Conservation (phyloP, 345 rosid genomes). For the Populus deltoides region DNA sequence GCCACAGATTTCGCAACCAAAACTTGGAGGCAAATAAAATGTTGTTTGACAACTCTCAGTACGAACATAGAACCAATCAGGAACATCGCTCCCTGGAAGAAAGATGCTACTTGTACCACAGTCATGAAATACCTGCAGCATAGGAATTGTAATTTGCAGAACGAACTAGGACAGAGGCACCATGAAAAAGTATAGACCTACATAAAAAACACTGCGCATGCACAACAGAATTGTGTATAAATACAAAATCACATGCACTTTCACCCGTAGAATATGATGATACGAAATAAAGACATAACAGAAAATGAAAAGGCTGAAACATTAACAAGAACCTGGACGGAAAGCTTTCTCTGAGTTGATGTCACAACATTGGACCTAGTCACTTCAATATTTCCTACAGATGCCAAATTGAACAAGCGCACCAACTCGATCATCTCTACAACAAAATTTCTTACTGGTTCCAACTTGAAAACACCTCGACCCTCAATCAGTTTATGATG, state of each 20-base stretch:
- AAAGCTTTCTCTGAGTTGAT: not conserved
- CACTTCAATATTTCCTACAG: not conserved
- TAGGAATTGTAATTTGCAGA: too few species aligned
- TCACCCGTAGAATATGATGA: not conserved
- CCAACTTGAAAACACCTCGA: conserved; percentile 9
- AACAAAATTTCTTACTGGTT: not conserved
- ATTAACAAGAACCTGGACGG: conserved; percentile 14
- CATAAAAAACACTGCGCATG: not conserved
- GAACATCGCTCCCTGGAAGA: conserved; percentile 21
- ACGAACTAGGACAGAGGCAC: too few species aligned
- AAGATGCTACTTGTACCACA: conserved; percentile 16
- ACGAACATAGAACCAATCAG: conserved; percentile 3
- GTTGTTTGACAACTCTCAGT: not conserved
- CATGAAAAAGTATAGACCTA: too few species aligned
- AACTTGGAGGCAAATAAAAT: not conserved
- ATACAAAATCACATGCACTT: too few species aligned
- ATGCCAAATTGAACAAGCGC: not conserved
- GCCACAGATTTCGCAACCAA: conserved; percentile 4
- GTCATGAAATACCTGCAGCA: conserved; percentile 20
- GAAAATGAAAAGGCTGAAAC: not conserved
- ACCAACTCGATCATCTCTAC: not conserved
- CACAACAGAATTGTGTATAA: not conserved
- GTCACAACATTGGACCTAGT: conserved; percentile 1
- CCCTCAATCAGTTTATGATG: conserved; percentile 13
- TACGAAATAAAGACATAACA: too few species aligned